Conservation (phyloP, 768 basidiomycete genomes). For the Pleurotus sapidus region DNA sequence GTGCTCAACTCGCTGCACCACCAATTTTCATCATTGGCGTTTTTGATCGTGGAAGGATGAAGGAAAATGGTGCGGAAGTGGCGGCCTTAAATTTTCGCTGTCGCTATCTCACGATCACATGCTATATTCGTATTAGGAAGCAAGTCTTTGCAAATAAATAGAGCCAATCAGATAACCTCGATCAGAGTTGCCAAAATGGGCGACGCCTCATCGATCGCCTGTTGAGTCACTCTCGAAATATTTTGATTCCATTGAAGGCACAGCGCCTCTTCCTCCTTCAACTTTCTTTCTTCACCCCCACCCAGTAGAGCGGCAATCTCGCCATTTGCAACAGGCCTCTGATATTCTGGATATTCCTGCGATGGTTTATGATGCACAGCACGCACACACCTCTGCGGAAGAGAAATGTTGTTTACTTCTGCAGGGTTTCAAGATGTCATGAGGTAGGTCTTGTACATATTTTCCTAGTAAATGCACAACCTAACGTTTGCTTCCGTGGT, state of each 20-base stretch:
- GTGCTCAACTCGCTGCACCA: constrained; percentile 59
- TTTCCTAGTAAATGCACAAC: too few relatives aligned
- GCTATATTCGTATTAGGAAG: too few relatives aligned
- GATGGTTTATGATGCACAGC: too few relatives aligned
- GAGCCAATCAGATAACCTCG: constrained; percentile 2
- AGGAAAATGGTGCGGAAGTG: constrained; percentile 13
- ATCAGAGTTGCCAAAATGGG: not conserved
- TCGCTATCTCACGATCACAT: not conserved
- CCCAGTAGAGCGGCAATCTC: too few relatives aligned
- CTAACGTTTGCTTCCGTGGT: too few relatives aligned
- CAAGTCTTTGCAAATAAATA: not conserved
- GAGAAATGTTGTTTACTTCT: too few relatives aligned
- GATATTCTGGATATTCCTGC: too few relatives aligned
- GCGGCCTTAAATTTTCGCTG: not conserved
- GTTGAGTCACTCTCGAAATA: not conserved
- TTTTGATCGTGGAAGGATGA: constrained; percentile 48
- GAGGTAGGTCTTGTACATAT: too few relatives aligned
- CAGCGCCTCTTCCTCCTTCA: not conserved
- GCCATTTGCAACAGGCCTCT: too few relatives aligned
- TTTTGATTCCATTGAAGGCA: not conserved
- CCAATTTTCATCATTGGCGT: constrained; percentile 48
- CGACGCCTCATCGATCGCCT: not conserved
- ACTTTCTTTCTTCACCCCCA: not conserved
- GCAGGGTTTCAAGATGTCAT: too few relatives aligned
- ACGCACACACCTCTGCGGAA: too few relatives aligned